Percentiles rank a stretch among this genome's conserved stretches.
phyloP scores from a whole-genome alignment of 106 monocot genomes.

The Dioscorea zingiberensis region DNA sequence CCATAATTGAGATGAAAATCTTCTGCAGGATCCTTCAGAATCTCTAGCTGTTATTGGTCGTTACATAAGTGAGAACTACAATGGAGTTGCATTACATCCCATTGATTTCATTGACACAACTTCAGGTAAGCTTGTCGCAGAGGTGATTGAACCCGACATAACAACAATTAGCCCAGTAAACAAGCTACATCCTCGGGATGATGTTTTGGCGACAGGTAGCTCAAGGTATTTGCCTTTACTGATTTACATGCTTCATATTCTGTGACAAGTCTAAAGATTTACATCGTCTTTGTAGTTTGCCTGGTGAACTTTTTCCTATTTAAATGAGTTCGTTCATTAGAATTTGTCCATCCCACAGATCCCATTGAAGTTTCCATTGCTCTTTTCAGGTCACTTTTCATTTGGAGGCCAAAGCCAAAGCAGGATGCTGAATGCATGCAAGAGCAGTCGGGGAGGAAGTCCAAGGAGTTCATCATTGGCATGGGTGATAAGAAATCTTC shows the following conservation, averaged over 20 bases:
- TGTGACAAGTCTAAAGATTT: background rate
- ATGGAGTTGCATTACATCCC: slow-evolving; percentile 86
- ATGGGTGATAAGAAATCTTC: slow-evolving; percentile 37
- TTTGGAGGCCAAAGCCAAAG: slow-evolving; percentile 60
- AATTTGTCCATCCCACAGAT: background rate
- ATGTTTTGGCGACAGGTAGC: slow-evolving; percentile 86
- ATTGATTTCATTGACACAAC: slow-evolving; percentile 88
- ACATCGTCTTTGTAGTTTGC: background rate
- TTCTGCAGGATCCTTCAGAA: slow-evolving; percentile 70
- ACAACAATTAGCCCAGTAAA: slow-evolving; percentile 91
- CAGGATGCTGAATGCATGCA: background rate
- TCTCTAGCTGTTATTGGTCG: slow-evolving; percentile 85
- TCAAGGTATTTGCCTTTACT: slow-evolving; percentile 53
- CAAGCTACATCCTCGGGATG: slow-evolving; percentile 83
- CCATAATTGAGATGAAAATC: background rate
- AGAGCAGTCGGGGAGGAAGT: slow-evolving; percentile 16
- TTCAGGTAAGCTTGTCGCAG: slow-evolving; percentile 73
- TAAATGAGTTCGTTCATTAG: background rate
- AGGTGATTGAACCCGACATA: slow-evolving; percentile 74
- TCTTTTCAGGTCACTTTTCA: slow-evolving; percentile 49
- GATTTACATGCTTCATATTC: background rate
- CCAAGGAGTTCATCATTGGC: slow-evolving; percentile 34
- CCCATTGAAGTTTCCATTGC: background rate
- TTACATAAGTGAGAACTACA: slow-evolving; percentile 92
- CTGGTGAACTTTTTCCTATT: background rate